phyloP scores from a whole-genome alignment of 768 basidiomycete species.

The Suillus subluteus region DNA sequence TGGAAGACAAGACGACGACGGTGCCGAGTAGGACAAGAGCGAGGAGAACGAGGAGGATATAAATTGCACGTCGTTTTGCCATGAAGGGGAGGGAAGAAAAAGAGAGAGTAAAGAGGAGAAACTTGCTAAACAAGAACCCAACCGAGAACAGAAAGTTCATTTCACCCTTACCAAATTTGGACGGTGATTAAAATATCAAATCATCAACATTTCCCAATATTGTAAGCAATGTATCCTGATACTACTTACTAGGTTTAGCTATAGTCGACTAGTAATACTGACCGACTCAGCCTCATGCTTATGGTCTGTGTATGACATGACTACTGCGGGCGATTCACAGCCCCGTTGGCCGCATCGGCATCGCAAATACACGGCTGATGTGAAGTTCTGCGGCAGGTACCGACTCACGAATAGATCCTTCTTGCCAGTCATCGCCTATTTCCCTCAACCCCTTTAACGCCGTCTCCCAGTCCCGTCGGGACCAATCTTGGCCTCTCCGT shows the following conservation, averaged over 20 bases:
- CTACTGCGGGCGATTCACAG: conserved; percentile 13
- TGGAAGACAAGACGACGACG: conserved; percentile 86
- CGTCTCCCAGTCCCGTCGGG: conserved; percentile 65
- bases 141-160: conserved; percentile 7
- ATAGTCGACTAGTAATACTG: too few species aligned
- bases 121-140: conserved; percentile 6
- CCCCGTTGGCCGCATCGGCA: conserved; percentile 48
- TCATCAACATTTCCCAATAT: neutral
- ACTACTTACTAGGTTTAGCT: too few species aligned
- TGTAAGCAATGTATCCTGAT: too few species aligned
- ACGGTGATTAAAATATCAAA: neutral
- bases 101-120: conserved; percentile 10
- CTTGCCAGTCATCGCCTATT: conserved; percentile 56
- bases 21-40: conserved; percentile 86
- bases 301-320: too few species aligned
- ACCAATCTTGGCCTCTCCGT: conserved; percentile 77
- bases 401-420: conserved; percentile 55
- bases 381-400: conserved; percentile 52
- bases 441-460: conserved; percentile 48
- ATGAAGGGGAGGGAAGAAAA: conserved; percentile 27
- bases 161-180: conserved; percentile 6
- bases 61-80: conserved; percentile 49
- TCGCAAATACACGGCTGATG: conserved; percentile 49
- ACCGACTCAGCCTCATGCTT: neutral
- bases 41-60: conserved; percentile 57